phyloP scores from a whole-genome alignment of 1,139 yeast genomes.

The Taphrina sp. region DNA sequence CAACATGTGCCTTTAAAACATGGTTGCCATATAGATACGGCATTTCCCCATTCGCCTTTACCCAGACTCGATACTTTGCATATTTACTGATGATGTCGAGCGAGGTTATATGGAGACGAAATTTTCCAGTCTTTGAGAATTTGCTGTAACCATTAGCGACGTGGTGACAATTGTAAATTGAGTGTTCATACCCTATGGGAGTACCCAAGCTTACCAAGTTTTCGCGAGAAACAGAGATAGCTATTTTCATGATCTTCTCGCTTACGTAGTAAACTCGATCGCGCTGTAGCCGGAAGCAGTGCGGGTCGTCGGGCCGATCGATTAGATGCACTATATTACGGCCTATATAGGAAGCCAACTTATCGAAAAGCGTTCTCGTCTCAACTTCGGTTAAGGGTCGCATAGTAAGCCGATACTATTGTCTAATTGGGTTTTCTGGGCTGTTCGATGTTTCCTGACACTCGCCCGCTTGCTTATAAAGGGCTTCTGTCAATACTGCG shows the following conservation, averaged over 20 bases:
- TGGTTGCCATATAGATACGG: slow-evolving; percentile 96
- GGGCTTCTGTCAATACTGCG: no score
- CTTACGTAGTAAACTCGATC: slow-evolving; percentile 92
- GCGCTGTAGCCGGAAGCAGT: slow-evolving; percentile 91
- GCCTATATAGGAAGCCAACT: slow-evolving; percentile 93
- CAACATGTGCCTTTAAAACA: slow-evolving; percentile 92
- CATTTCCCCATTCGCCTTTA: slow-evolving; percentile 97
- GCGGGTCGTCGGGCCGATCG: slow-evolving; percentile 85
- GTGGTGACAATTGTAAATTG: no score
- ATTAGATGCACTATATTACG: slow-evolving; percentile 85
- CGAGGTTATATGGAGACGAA: slow-evolving; percentile 91
- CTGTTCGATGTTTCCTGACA: no score
- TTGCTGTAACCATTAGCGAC: slow-evolving; percentile 74
- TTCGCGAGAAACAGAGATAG: slow-evolving; percentile 84
- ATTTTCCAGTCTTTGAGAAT: slow-evolving; percentile 96
- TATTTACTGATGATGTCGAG: slow-evolving; percentile 76
- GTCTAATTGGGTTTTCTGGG: no score
- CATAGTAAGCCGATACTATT: no score
- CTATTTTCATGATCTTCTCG: slow-evolving; percentile 77
- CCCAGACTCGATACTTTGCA: slow-evolving; percentile 94
- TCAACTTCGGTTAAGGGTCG: slow-evolving; percentile 47
- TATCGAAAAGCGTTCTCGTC: slow-evolving; percentile 92
- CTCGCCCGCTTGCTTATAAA: no score
- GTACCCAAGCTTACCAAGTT: slow-evolving; percentile 84
- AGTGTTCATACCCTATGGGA: slow-evolving; percentile 20